Percentiles rank a stretch among this genome's conserved stretches.
phyloP scores from a whole-genome alignment of 2,329 filamentous ascomycete species.

The Penicillium palitans region DNA sequence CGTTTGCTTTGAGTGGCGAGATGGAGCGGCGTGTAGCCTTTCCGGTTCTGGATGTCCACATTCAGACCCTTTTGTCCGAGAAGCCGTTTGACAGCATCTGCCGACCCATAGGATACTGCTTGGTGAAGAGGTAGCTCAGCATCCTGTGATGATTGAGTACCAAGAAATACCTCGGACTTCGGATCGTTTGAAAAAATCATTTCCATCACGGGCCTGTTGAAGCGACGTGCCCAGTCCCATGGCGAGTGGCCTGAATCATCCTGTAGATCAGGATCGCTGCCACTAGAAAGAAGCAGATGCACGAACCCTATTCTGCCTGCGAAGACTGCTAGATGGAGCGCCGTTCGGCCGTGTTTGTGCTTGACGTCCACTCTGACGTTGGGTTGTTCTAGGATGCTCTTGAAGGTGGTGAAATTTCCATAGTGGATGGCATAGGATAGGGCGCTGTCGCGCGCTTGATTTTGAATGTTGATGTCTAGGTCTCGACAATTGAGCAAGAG shows the following conservation, averaged over 20 bases:
- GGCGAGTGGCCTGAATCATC: constrained; percentile 3
- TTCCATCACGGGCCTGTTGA: constrained; percentile 1
- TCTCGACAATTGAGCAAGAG: no score
- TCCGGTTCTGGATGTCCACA: background rate
- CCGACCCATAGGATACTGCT: constrained; percentile 1
- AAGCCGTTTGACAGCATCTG: constrained; percentile 2
- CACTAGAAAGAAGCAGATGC: background rate
- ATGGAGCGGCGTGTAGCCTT: background rate
- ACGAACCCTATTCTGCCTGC: background rate
- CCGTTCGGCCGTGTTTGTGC: background rate
- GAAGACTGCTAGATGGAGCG: constrained; percentile 2
- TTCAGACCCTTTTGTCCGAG: background rate
- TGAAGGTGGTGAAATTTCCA: background rate
- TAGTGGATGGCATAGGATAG: constrained; percentile 3
- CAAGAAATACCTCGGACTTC: background rate
- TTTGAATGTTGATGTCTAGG: no score
- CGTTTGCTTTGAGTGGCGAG: background rate
- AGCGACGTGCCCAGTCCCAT: background rate
- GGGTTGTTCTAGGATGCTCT: background rate
- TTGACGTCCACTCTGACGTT: background rate
- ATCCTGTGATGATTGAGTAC: background rate
- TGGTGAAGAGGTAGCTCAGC: constrained; percentile 4
- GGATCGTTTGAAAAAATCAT: constrained; percentile 1
- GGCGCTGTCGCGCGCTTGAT: background rate
- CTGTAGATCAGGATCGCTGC: background rate